These are phyloP conservation scores for Gloeophyllum trabeum DNA, from an alignment of 768 basidiomycete genomes.

Conservation along the genomic window DNA sequence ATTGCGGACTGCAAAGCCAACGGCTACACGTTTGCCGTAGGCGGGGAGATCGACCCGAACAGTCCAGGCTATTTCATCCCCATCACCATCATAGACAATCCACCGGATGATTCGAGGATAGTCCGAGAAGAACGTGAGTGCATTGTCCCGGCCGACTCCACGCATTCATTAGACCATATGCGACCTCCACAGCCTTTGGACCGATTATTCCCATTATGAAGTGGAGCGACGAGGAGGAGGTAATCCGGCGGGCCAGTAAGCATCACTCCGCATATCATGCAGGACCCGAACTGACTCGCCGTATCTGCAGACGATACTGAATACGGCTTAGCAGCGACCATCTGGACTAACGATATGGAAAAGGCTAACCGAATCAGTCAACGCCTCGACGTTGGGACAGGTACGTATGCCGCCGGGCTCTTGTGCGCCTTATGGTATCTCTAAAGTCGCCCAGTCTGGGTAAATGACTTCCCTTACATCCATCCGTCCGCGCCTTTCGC, in stretches of 20 bases:
- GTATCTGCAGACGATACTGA: conserved; percentile 3
- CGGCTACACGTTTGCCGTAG: conserved; percentile 5
- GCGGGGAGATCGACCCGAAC: background rate
- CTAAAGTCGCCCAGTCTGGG: conserved; percentile 4
- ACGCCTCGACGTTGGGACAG: conserved; percentile 3
- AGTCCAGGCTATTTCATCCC: conserved; percentile 4
- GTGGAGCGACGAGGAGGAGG: conserved; percentile 6
- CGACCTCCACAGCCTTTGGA: conserved; percentile 2
- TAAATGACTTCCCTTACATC: conserved; percentile 1
- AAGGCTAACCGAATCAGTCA: background rate
- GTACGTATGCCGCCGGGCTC: conserved; percentile 1
- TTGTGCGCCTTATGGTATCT: too few species aligned
- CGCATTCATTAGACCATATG: background rate
- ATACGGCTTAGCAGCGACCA: conserved; percentile 3
- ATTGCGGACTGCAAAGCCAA: conserved; percentile 5
- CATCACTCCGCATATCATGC: background rate
- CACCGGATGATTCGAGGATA: conserved; percentile 5
- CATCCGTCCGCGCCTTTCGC: background rate
- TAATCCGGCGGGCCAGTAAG: conserved; percentile 5
- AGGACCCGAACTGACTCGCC: background rate
- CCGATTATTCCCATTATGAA: conserved; percentile 5
- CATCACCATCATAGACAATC: conserved; percentile 5
- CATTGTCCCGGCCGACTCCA: background rate
- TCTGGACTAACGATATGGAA: conserved; percentile 3
- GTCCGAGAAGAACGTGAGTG: conserved; percentile 7